A percentile compares a stretch with the other conserved stretches of the same genome.
Evolutionary conservation across 2,329 filamentous ascomycete genomes (phyloP).

Genomic region (Trichoderma aggressivum): DNA sequence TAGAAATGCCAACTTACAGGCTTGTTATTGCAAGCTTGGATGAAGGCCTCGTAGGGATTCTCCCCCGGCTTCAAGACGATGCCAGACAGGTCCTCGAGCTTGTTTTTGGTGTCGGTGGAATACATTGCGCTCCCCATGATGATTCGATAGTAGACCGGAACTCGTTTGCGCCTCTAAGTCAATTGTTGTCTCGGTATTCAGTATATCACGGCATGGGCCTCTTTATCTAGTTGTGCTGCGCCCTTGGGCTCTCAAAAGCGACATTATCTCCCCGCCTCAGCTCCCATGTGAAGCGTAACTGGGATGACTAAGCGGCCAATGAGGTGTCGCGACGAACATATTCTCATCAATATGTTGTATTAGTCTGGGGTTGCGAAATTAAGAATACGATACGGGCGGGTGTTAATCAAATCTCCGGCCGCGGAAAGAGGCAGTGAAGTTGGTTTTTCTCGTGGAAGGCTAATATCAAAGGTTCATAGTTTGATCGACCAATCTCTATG

Average conservation of each 20-base stretch:
- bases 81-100: conserved; percentile 54
- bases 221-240: neutral
- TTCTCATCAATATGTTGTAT: neutral
- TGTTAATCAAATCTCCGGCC: neutral
- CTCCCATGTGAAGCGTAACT: neutral
- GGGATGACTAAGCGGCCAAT: conserved; percentile 15
- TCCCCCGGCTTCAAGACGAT: conserved; percentile 48
- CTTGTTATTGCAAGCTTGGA: conserved; percentile 63
- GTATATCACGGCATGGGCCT: neutral
- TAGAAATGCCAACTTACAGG: conserved; percentile 49
- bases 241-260: neutral
- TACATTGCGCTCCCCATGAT: conserved; percentile 8
- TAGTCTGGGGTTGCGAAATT: neutral
- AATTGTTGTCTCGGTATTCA: no score
- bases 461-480: neutral
- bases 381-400: neutral
- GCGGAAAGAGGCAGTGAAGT: no score
- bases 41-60: conserved; percentile 75
- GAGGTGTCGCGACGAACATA: neutral
- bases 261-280: conserved; percentile 5
- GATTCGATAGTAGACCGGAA: neutral
- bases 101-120: conserved; percentile 43
- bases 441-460: neutral
- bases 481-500: conserved; percentile 14
- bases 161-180: neutral